Evolutionary conservation across 352 stramenopile genomes (phyloP), one percentile per base, ranked within the genome.

Genomic region (Phytophthora europaea): DNA sequence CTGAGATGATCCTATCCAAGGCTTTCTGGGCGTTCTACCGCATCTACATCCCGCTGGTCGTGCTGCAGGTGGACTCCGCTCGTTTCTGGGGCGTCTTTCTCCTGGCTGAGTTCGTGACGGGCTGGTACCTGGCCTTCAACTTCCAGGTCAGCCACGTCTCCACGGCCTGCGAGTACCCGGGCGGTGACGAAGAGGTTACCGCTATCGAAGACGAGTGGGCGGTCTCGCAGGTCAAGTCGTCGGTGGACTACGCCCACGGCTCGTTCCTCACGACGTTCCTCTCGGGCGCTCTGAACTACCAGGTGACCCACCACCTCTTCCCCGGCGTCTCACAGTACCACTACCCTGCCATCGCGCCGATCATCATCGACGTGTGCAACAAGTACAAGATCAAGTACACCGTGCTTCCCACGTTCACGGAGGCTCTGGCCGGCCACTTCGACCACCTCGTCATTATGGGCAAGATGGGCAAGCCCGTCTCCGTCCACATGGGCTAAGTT

Each of bases 261-360:
- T 96, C 84, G 67, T 70, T 75, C 47, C 15, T 98, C 23, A 93
- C 91, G 60, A 92, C 98, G 52, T 99, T 99, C 82, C 78, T 98
- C n/a, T 88, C 95, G 38, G 97, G 96, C 65, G 98, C 91, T 66
- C 85, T 99, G 18, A 99, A 99, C 84, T 99, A 99, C 78, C 97
- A 99, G 78, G 94, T 99, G 72, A 98, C 98, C 67, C 89, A 96
- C 79, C 90, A 97, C 79, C 74, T 97, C 52, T 97, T 94, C 94
- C 98, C 87, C 62, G 98, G 87, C 60, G 96, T 85, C 95, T 98
- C 93, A 89, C 97, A 83, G 82, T 98, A 97, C 59, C 95, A 98
- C 76, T 98, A 98, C 82, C 91, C 89, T 6, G 77, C 84, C 36
- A 98, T 99, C 71, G 90, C 94, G 33, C 94, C 96, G 66, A 97